Base-by-base conservation (phyloP, 108 stramenopile genomes). In the Cyclotella distinguenda region DNA sequence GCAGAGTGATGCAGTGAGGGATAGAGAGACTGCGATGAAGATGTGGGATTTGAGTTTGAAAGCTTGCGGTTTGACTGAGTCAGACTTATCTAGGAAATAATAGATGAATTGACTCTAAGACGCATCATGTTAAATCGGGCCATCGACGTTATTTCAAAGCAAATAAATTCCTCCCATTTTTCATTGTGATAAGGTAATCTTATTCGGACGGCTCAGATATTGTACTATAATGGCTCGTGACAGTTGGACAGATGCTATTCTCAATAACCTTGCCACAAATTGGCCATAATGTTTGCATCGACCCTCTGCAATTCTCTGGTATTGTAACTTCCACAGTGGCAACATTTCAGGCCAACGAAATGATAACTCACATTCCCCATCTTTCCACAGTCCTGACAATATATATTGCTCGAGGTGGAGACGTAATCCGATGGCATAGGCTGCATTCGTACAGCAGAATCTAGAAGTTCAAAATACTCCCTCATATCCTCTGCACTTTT, bases 11-110 rank as follows among this genome's bases (percentile, higher is more conserved):
- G 93, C 94, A 21, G 95, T 95, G 18, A 78, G 77, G 56, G 95
- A 98, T 67, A 68, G 66, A 18, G 69, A 66, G 13, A 82, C 57
- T 33, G 89, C 95, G 26, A 68, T 61, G 77, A 92, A 93, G 60
- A 86, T 98, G 84, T 98, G 93, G 91, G 85, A 96, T 11, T 66
- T 86, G 49, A 91, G 89, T 82, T 82, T 76, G 26, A 73, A 89
- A 60, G 84, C 83, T 13, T 83, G 83, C 33, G 86, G 83, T 3
- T 72, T 94, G 39, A 75, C 72, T 4, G 81, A 90, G 46, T 90
- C 88, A 75, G 94, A 91, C 50, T 76, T 85, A 77, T 86, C 72
- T 64, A 89, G 88, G 71, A 85, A 68, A 8, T 49, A 55, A 19
- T 2, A 10, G 2, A 48, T 19, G 21, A 6, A 11, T 48, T 42